phyloP scores from a whole-genome alignment of 192 early-diverging fungal species.

The Borealophlyctis nickersoniae region DNA sequence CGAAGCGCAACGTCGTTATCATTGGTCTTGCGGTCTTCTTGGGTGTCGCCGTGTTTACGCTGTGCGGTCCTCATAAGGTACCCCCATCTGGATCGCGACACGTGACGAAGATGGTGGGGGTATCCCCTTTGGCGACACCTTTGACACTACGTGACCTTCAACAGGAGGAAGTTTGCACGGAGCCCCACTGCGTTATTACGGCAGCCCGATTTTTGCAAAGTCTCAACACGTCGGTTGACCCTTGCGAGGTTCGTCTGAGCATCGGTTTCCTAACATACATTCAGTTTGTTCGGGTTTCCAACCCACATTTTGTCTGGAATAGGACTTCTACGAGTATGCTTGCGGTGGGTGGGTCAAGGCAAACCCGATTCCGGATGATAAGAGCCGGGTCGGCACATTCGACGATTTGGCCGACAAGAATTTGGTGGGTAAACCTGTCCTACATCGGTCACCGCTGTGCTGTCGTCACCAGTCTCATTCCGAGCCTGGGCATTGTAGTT shows the following conservation, averaged over 20 bases:
- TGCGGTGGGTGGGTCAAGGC: slow-evolving; percentile 58
- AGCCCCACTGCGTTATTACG: slow-evolving; percentile 51
- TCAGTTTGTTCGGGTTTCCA: not conserved
- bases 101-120: not conserved
- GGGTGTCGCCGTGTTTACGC: no score
- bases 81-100: not conserved
- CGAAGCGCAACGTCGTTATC: no score
- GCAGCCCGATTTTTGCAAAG: slow-evolving; percentile 51
- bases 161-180: slow-evolving; percentile 39
- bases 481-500: no score
- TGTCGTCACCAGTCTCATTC: no score
- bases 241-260: slow-evolving; percentile 43
- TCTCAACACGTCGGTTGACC: slow-evolving; percentile 55
- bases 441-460: no score
- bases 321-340: slow-evolving; percentile 62
- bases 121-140: no score
- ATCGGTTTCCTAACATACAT: not conserved
- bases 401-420: slow-evolving; percentile 42
- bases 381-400: slow-evolving; percentile 45
- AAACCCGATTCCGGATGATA: slow-evolving; percentile 59
- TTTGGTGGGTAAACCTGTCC: slow-evolving; percentile 33
- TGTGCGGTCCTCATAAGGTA: no score
- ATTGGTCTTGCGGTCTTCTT: no score
- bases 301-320: not conserved
- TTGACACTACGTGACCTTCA: no score